These are phyloP conservation scores for Spergularia azorica DNA, from an alignment of 179 eudicot species.

Conservation along the genomic window DNA sequence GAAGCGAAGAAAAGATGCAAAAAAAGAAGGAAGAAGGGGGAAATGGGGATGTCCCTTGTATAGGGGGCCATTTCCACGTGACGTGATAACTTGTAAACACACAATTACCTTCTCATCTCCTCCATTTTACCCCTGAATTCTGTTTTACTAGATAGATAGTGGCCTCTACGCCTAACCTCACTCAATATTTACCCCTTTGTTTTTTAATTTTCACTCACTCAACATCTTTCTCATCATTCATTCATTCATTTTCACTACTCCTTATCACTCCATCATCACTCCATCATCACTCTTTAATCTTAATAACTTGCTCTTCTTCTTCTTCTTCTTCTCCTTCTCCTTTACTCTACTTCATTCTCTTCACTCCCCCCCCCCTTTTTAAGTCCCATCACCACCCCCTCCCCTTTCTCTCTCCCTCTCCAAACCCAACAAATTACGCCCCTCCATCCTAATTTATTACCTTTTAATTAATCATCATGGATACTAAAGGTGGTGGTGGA, in stretches of 20 bases:
- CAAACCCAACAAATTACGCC: background rate
- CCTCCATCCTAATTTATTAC: conserved; percentile 2
- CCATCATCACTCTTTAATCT: background rate
- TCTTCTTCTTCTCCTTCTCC: background rate
- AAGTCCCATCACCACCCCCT: conserved; percentile 38
- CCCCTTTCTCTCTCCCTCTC: conserved; percentile 13
- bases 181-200: too few species aligned
- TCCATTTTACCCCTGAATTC: background rate
- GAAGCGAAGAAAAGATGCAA: background rate
- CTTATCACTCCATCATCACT: background rate
- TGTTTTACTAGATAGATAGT: background rate
- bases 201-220: too few species aligned
- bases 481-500: conserved; percentile 6
- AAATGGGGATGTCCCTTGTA: conserved; percentile 12
- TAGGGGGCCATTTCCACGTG: conserved; percentile 28
- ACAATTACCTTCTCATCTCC: background rate
- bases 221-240: background rate
- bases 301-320: background rate
- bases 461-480: conserved; percentile 19
- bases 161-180: background rate
- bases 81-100: conserved; percentile 1
- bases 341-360: background rate
- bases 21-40: background rate
- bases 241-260: background rate
- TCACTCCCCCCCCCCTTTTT: conserved; percentile 30